Evolutionary conservation across 257 asterid genomes (phyloP), one percentile per base, ranked within the genome.

Genomic region (Ligustrum vulgare): DNA sequence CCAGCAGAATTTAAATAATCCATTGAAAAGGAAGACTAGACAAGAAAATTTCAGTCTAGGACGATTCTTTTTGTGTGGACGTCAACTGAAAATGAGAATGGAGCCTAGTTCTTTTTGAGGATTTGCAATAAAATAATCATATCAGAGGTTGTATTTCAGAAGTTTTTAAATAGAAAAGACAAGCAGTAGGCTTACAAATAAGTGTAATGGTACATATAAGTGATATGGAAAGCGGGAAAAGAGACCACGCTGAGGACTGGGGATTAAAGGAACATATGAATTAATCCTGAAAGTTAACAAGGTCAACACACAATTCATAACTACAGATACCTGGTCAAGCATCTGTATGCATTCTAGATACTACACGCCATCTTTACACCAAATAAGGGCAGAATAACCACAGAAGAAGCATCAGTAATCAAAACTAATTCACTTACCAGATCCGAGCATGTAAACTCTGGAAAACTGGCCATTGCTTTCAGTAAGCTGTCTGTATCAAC

Each of bases 401-500:
- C 15, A 65, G 33, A 43, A 64, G 66, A 39, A 78, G 69, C 74
- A 78, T 12, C 18, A 77, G 60, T n/a, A 75, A 70, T 62, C 72
- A 71, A 71, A 78, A 71, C 62, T 49, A 56, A 9, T 72, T 20
- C 70, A 87, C 98, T 87, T 80, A 94, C 97, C 86, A 87, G 65
- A 81, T 86, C 90, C 67, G 91, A 84, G 80, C 78, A 65, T 70
- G 88, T 77, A 77, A 60, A 74, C 74, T 76, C 89, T 25, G 91
- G 94, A 75, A 93, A 89, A 73, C 86, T 92, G 80, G 78, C 69
- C 90, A 88, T 87, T 78, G 85, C 88, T 73, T 87, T 74, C 70
- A 74, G 76, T 81, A 91, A 96, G 75, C 79, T 72, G 65, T 83
- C 71, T 77, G 72, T 60, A 69, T 78, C 72, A 78, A 84, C 79